phyloP scores from a whole-genome alignment of 768 basidiomycete species.

The Lactifluus echinatus region DNA sequence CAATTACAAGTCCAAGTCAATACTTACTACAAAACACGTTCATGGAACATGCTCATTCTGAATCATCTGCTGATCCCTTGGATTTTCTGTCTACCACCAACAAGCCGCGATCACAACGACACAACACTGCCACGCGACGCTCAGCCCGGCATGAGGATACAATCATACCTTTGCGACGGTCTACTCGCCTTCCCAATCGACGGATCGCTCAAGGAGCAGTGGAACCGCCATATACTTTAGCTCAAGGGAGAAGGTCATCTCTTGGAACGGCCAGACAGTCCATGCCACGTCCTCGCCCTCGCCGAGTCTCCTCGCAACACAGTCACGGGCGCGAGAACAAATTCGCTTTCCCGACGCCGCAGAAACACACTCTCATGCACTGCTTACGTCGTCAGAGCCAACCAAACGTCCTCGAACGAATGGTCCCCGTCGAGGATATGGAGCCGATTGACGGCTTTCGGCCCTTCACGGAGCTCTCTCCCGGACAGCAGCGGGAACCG shows the following conservation, averaged over 20 bases:
- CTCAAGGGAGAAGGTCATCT: background rate
- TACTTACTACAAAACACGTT: background rate
- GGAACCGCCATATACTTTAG: background rate
- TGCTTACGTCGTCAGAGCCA: background rate
- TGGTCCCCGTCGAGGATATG: constrained; percentile 17
- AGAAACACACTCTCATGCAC: too few relatives aligned
- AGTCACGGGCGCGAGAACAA: too few relatives aligned
- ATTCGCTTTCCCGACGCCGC: too few relatives aligned
- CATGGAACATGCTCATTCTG: background rate
- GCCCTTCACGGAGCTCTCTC: constrained; percentile 11
- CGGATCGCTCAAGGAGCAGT: background rate
- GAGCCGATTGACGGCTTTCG: constrained; percentile 9
- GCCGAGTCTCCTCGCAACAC: constrained; percentile 1
- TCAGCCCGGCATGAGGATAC: background rate
- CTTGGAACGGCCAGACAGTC: background rate
- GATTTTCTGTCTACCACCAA: background rate
- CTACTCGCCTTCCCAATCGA: background rate
- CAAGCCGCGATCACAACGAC: background rate
- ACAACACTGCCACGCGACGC: background rate
- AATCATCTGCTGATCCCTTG: constrained; percentile 6
- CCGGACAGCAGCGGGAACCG: background rate
- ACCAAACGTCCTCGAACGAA: background rate
- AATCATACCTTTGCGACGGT: constrained; percentile 1
- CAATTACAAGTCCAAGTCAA: background rate
- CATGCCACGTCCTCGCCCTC: background rate